Conservation (phyloP, 805 yeast genomes). For the Zygosaccharomyces siamensis region DNA sequence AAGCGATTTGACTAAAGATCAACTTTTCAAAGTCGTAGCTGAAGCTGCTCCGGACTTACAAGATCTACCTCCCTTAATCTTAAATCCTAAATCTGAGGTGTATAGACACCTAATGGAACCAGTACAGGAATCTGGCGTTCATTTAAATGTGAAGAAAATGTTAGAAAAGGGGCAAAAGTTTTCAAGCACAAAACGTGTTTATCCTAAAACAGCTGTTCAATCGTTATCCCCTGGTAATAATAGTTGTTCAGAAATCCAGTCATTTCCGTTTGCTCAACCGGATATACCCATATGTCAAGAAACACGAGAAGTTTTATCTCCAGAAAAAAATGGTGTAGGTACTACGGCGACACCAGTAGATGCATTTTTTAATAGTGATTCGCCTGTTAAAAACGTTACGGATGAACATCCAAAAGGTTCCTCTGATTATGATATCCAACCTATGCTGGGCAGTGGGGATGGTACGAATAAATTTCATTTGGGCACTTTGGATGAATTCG, state of each 20-base stretch:
- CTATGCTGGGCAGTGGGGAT: not conserved
- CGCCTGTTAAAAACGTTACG: not conserved
- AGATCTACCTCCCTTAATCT: conserved; percentile 9
- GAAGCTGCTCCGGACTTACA: conserved; percentile 56
- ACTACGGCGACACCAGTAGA: not conserved
- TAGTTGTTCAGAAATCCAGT: not conserved
- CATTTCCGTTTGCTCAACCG: not conserved
- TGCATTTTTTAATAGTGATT: not conserved
- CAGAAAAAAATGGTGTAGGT: not conserved
- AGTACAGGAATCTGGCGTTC: conserved; percentile 28
- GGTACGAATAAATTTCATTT: conserved; percentile 13
- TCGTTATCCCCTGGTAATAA: conserved; percentile 5
- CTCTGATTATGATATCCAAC: not conserved
- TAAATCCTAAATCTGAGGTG: conserved; percentile 23
- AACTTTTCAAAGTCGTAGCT: conserved; percentile 56
- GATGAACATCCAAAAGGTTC: not conserved
- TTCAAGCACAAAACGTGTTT: conserved; percentile 1
- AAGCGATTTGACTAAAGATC: conserved; percentile 46
- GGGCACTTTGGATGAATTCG: conserved; percentile 34
- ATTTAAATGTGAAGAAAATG: conserved; percentile 22
- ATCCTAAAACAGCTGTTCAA: conserved; percentile 12
- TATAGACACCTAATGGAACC: conserved; percentile 25
- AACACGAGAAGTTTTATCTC: not conserved
- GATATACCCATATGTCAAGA: not conserved
- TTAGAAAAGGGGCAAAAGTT: conserved; percentile 11